phyloP scores from a whole-genome alignment of 2,329 filamentous ascomycete species.

The Hypomyces rosellus region DNA sequence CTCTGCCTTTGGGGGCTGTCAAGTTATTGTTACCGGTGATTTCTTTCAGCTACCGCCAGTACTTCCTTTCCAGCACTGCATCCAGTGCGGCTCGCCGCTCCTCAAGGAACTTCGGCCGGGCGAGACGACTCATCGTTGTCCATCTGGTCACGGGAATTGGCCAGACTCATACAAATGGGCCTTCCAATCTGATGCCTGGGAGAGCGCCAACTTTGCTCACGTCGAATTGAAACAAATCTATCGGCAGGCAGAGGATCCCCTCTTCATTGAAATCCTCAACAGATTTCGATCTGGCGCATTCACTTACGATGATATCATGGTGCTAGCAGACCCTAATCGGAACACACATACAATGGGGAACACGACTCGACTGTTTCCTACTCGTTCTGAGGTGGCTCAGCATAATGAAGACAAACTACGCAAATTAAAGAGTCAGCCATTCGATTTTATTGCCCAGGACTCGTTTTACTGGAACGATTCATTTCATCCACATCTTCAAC shows the following conservation, averaged over 20 bases:
- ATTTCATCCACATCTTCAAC: neutral
- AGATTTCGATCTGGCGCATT: too few relatives aligned
- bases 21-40: conserved; percentile 33
- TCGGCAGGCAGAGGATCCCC: conserved; percentile 46
- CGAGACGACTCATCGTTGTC: neutral
- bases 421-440: neutral
- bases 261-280: neutral
- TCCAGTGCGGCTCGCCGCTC: conserved; percentile 12
- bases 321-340: too few relatives aligned
- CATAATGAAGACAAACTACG: neutral
- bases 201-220: conserved; percentile 45
- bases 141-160: conserved; percentile 26
- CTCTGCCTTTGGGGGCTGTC: conserved; percentile 19
- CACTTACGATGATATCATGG: too few relatives aligned
- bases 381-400: conserved; percentile 28
- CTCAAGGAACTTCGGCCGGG: conserved; percentile 12
- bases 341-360: too few relatives aligned
- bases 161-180: conserved; percentile 47
- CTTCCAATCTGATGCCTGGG: conserved; percentile 51
- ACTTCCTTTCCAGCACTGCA: conserved; percentile 39
- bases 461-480: neutral
- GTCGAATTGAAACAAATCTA: conserved; percentile 42
- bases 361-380: too few relatives aligned
- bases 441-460: neutral
- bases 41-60: conserved; percentile 57